Evolutionary conservation across 2,329 filamentous ascomycete species (phyloP).

Genomic region (Calonectria henricotiae): DNA sequence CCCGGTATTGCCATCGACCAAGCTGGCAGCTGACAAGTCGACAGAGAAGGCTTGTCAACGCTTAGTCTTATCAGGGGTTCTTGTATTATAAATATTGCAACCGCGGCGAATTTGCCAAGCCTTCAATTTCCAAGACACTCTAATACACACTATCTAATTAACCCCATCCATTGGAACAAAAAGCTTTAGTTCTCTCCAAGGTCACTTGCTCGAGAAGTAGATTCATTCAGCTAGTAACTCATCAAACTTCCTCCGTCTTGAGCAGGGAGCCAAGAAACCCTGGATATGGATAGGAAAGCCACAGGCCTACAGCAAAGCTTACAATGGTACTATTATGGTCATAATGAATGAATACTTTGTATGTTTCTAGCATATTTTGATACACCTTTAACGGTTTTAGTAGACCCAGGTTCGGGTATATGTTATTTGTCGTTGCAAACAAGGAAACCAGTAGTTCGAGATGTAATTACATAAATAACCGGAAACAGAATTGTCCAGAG

Average conservation of each 20-base stretch:
- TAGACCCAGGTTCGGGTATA: background rate
- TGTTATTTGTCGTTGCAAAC: background rate
- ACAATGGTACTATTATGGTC: background rate
- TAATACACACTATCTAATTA: background rate
- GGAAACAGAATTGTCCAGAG: background rate
- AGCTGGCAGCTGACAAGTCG: background rate
- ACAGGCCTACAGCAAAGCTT: background rate
- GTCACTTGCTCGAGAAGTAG: background rate
- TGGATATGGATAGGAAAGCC: slow-evolving; percentile 12
- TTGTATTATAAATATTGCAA: slow-evolving; percentile 22
- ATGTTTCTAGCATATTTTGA: background rate
- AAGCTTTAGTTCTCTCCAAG: background rate
- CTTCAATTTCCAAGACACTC: background rate
- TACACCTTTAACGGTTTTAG: fast-evolving
- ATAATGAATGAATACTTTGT: background rate
- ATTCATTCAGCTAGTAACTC: background rate
- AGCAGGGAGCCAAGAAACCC: background rate
- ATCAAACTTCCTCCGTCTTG: background rate
- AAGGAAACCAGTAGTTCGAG: background rate
- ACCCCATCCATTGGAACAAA: background rate
- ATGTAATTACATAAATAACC: too few relatives aligned
- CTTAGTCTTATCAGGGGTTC: background rate
- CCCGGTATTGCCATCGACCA: background rate
- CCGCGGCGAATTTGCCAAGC: slow-evolving; percentile 6
- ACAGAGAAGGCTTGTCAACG: background rate